phyloP scores from a whole-genome alignment of 345 rosid genomes.

The Sonneratia caseolaris region DNA sequence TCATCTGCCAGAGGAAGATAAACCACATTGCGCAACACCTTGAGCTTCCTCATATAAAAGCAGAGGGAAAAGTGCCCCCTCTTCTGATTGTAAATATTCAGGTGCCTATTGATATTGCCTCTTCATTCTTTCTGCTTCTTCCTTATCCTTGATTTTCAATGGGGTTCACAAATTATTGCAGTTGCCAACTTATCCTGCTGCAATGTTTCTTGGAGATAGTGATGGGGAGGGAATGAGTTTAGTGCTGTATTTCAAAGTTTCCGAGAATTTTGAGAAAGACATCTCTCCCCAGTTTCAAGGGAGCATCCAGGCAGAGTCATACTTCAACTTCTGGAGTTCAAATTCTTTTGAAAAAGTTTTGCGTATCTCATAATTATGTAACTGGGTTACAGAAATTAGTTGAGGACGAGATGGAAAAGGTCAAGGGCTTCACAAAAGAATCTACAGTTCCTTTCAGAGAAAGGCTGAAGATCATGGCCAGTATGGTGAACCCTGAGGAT shows the following conservation, averaged over 20 bases:
- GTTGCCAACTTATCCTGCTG: constrained; percentile 91
- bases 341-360: constrained; percentile 21
- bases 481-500: constrained; percentile 79
- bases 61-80: constrained; percentile 56
- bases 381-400: constrained; percentile 49
- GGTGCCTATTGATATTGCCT: constrained; percentile 25
- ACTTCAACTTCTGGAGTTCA: not conserved
- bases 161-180: constrained; percentile 16
- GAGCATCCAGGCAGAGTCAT: constrained; percentile 45
- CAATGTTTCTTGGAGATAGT: constrained; percentile 77
- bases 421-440: constrained; percentile 79
- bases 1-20: constrained; percentile 64
- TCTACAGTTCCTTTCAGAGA: constrained; percentile 66
- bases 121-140: not conserved
- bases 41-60: constrained; percentile 66
- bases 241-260: constrained; percentile 63
- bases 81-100: constrained; percentile 89
- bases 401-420: constrained; percentile 78
- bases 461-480: constrained; percentile 78
- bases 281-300: constrained; percentile 61
- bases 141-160: not conserved
- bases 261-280: constrained; percentile 51
- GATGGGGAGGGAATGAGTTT: constrained; percentile 98
- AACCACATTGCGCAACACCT: constrained; percentile 87
- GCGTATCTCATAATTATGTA: not conserved